These are phyloP conservation scores for Eucalyptus victrix DNA, from an alignment of 345 rosid genomes.

Conservation along the genomic window DNA sequence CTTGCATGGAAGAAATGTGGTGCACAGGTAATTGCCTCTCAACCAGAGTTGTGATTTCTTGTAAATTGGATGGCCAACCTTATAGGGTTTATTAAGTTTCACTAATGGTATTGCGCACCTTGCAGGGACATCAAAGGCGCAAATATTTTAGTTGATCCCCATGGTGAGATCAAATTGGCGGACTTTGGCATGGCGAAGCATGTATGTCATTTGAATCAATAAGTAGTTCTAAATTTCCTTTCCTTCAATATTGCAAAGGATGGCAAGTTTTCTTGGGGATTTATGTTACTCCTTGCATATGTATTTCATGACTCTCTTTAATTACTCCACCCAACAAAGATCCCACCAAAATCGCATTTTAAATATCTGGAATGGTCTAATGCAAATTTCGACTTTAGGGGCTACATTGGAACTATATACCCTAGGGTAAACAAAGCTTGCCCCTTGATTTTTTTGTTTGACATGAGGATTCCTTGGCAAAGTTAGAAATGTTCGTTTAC, in stretches of 20 bases:
- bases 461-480: background rate
- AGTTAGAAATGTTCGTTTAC: background rate
- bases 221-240: background rate
- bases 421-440: background rate
- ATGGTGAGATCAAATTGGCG: conserved; percentile 88
- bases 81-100: background rate
- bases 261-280: background rate
- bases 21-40: conserved; percentile 55
- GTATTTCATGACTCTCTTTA: background rate
- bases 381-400: background rate
- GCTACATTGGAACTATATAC: background rate
- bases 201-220: conserved; percentile 26
- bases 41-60: background rate
- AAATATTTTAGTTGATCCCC: conserved; percentile 88
- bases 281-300: background rate
- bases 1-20: conserved; percentile 87
- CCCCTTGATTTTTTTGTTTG: background rate
- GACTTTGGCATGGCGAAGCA: conserved; percentile 99
- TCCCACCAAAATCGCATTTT: background rate
- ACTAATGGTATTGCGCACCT: background rate
- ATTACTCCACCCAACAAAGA: background rate
- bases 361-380: background rate
- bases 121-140: conserved; percentile 97
- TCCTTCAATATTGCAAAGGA: background rate
- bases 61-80: background rate